These are phyloP conservation scores for Verticillium isaacii DNA, from an alignment of 2,329 filamentous ascomycete genomes.

Conservation along the genomic window DNA sequence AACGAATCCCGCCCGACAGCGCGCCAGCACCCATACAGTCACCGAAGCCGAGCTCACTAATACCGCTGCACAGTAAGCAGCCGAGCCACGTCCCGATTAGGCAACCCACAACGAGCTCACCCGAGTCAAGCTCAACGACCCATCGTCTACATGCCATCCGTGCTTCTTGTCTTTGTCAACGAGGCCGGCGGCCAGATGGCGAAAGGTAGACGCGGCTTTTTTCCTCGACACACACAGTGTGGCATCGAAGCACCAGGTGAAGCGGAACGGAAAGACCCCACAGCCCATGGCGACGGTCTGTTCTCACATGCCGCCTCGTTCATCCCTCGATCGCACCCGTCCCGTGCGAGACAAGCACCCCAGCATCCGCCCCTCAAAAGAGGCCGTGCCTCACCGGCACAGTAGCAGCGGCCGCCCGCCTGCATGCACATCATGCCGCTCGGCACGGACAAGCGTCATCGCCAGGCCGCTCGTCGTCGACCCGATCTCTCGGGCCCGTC, in stretches of 20 bases:
- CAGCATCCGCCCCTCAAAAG: background rate
- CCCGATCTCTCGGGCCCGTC: background rate
- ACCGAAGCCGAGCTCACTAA: background rate
- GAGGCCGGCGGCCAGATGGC: too few relatives aligned
- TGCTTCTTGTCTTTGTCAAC: too few relatives aligned
- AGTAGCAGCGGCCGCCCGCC: background rate
- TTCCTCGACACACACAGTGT: background rate
- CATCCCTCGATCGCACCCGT: background rate
- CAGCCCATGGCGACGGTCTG: background rate
- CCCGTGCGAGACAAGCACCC: background rate
- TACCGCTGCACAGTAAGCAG: background rate
- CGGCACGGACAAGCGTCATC: background rate
- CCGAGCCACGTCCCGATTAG: background rate
- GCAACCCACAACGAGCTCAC: background rate
- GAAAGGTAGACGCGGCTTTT: background rate
- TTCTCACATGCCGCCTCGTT: background rate
- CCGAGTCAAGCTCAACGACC: background rate
- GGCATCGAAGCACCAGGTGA: background rate
- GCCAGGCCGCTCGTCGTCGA: background rate
- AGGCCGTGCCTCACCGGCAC: background rate
- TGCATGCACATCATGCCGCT: background rate
- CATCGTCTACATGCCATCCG: background rate
- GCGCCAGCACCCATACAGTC: background rate
- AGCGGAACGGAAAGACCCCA: background rate
- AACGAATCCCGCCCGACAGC: background rate